Evolutionary conservation across 768 basidiomycete genomes (phyloP).

Genomic region (Tulasnella sp.): DNA sequence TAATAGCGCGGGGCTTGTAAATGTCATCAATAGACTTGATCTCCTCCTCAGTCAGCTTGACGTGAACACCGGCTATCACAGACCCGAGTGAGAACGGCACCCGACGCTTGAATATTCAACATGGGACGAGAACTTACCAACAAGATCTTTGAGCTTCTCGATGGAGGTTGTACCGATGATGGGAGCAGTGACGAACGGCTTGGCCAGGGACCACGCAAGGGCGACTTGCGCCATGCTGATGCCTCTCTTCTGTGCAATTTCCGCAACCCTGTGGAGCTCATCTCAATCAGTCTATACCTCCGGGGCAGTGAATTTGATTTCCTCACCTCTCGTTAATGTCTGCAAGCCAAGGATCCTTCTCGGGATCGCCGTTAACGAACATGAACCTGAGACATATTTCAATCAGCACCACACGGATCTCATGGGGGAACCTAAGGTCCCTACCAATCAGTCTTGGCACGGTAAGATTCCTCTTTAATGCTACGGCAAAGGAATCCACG

Average conservation of each 20-base stretch:
- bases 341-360: constrained; percentile 9
- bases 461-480: neutral
- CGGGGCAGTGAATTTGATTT: neutral
- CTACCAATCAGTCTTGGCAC: constrained; percentile 10
- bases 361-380: constrained; percentile 8
- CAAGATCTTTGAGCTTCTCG: constrained; percentile 45
- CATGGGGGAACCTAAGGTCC: neutral
- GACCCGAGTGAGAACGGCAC: neutral
- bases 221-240: constrained; percentile 31
- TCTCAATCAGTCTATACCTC: neutral
- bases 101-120: neutral
- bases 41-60: constrained; percentile 50
- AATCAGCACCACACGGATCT: neutral
- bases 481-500: constrained; percentile 26
- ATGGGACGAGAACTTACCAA: constrained; percentile 32
- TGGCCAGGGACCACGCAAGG: constrained; percentile 39
- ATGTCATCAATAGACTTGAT: constrained; percentile 48
- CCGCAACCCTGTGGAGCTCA: neutral
- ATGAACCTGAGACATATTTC: neutral
- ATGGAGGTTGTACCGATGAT: constrained; percentile 50
- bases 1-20: constrained; percentile 40
- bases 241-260: neutral
- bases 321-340: constrained; percentile 2
- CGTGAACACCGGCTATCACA: constrained; percentile 36
- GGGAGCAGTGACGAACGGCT: constrained; percentile 42